Conservation (phyloP, 225 moss, liverwort and hornwort species). For the Marchantia paleacea region DNA sequence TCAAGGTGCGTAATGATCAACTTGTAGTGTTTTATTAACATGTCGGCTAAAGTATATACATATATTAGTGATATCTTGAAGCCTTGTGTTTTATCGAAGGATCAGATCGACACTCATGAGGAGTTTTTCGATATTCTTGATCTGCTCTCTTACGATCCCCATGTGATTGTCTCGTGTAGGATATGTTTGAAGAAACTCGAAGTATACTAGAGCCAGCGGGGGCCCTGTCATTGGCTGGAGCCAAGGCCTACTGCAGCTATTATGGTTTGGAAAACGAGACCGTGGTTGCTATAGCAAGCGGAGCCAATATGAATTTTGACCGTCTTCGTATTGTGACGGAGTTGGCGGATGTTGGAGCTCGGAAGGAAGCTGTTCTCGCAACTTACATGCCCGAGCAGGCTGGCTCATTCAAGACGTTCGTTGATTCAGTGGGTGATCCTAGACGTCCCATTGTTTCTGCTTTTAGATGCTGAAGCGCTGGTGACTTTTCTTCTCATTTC, state of each 20-base stretch:
- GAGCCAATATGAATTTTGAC: slow-evolving; percentile 98
- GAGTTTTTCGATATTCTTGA: too few relatives aligned
- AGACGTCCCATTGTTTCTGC: neutral
- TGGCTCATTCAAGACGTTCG: slow-evolving; percentile 78
- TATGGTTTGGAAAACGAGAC: slow-evolving; percentile 78
- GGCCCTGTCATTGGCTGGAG: slow-evolving; percentile 81
- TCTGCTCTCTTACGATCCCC: too few relatives aligned
- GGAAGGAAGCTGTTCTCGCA: slow-evolving; percentile 89
- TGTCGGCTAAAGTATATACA: too few relatives aligned
- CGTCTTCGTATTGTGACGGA: slow-evolving; percentile 88
- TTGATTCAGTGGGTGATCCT: slow-evolving; percentile 43
- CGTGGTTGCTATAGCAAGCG: slow-evolving; percentile 78
- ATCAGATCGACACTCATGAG: too few relatives aligned
- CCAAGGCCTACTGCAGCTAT: slow-evolving; percentile 83
- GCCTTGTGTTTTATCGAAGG: too few relatives aligned
- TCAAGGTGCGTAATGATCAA: slow-evolving; percentile 46
- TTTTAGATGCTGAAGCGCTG: neutral
- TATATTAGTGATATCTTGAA: too few relatives aligned
- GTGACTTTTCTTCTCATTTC: neutral
- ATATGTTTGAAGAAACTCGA: slow-evolving; percentile 97
- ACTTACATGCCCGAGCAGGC: slow-evolving; percentile 81
- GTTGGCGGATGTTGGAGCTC: slow-evolving; percentile 86
- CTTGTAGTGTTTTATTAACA: neutral
- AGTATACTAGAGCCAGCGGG: slow-evolving; percentile 95
- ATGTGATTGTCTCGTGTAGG: slow-evolving; percentile 31